These are phyloP conservation scores for Penicillium egyptiacum DNA, from an alignment of 495 filamentous ascomycete species.

Conservation along the genomic window DNA sequence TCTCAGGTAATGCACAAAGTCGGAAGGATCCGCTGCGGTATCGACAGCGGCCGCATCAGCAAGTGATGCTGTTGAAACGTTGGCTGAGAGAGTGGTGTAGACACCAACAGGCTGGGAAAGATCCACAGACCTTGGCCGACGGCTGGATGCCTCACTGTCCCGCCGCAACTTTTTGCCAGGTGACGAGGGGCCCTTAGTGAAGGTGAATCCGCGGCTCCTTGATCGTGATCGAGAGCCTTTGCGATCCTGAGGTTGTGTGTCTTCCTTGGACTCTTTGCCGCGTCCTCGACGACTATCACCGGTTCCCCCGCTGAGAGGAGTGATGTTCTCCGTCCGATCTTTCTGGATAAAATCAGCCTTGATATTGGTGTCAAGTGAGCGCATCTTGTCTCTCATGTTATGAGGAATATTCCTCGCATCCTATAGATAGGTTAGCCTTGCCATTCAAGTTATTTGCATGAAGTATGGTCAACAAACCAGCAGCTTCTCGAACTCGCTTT, in stretches of 20 bases:
- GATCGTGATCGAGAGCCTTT: slow-evolving; percentile 62
- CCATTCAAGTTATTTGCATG: background rate
- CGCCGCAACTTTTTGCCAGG: slow-evolving; percentile 57
- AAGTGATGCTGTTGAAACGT: slow-evolving; percentile 42
- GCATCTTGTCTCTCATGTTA: slow-evolving; percentile 91
- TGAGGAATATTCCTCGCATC: slow-evolving; percentile 90
- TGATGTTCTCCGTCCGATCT: slow-evolving; percentile 67
- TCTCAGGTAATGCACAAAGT: slow-evolving; percentile 78
- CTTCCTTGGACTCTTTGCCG: slow-evolving; percentile 42
- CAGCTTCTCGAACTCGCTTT: slow-evolving; percentile 52
- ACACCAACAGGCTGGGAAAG: slow-evolving; percentile 46
- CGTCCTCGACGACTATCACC: slow-evolving; percentile 45
- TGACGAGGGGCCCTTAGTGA: slow-evolving; percentile 60
- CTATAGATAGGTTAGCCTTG: slow-evolving; percentile 51
- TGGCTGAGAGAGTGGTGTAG: slow-evolving; percentile 48
- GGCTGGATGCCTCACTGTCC: slow-evolving; percentile 41
- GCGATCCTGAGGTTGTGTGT: slow-evolving; percentile 37
- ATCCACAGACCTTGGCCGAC: slow-evolving; percentile 46
- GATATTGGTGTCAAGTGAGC: slow-evolving; percentile 80
- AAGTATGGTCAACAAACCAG: slow-evolving; percentile 32
- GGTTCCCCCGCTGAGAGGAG: slow-evolving; percentile 36
- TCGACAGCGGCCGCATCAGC: slow-evolving; percentile 43
- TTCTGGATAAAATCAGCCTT: slow-evolving; percentile 94
- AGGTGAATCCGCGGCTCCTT: slow-evolving; percentile 74
- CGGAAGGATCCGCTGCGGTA: slow-evolving; percentile 61